Base-by-base conservation (phyloP, 1,284 basidiomycete genomes). In the Ustilago crameri region DNA sequence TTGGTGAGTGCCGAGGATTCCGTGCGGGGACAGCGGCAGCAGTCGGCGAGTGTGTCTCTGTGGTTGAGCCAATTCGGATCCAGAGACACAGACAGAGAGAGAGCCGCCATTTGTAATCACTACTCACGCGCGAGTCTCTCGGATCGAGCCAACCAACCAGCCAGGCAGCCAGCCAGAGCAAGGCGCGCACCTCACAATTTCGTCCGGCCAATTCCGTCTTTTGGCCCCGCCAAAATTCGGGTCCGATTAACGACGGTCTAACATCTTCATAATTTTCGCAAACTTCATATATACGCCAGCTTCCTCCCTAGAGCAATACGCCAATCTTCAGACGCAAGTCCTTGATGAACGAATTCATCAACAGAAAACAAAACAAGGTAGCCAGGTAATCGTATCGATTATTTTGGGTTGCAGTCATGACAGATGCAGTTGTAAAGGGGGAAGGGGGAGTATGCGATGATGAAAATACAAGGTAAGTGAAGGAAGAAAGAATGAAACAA, bases 361-460 rank as follows among this genome's bases (percentile, higher is more conserved):
- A 17, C 18, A 34, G 17, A 14, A 38, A 22, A 14, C 41, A 38
- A 20, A 22, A 12, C 9, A 37, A 40, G 47, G 47, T 52, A 61
- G 58, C 58, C 58, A 67, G 64, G 64, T 67, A 67, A 67, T 61
- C 64, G 44, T 56, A 43, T 67, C 52, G 64, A 67, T 64, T 64
- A 61, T 67, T 68, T 54, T 55, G 58, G 58, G 51, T 45, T 62
- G 65, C 58, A 62, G 27, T 52, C 63, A 58, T 47, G 38, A 52
- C 53, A 60, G 58, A 67, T 67, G 64, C 64, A 69, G 44, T 49
- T 50, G 17, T 27, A 9, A 35, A 51, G 51, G 59, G 42, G 48
- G 51, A 51, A 17, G 46, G 43, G 51, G 54, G 42, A 52, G 52
- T 23, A 58, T 60, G 51, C 57, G 60, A 59, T 54, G 58, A 51